Evolutionary conservation across 495 filamentous ascomycete species (phyloP).

Genomic region (Xylaria sp.): DNA sequence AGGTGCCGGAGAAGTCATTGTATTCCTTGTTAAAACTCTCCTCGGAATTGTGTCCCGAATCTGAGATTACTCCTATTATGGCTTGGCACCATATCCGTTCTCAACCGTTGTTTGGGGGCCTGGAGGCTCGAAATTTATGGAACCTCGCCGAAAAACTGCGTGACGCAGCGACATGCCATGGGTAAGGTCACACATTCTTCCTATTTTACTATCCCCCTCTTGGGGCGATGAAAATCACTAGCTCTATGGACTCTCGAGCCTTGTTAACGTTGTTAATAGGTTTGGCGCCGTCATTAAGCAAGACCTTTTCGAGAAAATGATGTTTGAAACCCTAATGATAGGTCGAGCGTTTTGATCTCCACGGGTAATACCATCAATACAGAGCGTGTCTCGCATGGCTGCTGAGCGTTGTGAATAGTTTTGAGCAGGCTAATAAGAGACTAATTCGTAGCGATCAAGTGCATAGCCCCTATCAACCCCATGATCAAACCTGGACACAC

Average conservation of each 20-base stretch:
- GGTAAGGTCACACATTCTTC: conserved; percentile 2
- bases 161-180: conserved; percentile 30
- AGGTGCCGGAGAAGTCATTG: conserved; percentile 33
- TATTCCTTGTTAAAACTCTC: conserved; percentile 40
- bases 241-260: neutral
- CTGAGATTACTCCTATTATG: conserved; percentile 46
- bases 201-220: neutral
- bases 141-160: conserved; percentile 25
- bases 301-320: conserved; percentile 23
- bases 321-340: conserved; percentile 20
- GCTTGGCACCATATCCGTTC: conserved; percentile 45
- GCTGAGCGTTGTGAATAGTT: neutral
- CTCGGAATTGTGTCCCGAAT: conserved; percentile 37
- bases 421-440: neutral
- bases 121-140: conserved; percentile 22
- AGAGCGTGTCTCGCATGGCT: neutral
- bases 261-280: conserved; percentile 23
- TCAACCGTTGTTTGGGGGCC: conserved; percentile 35
- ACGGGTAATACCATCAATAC: neutral
- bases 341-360: conserved; percentile 21
- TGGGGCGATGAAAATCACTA: neutral
- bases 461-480: neutral
- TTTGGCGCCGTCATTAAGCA: conserved; percentile 30
- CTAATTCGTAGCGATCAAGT: neutral
- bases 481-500: neutral